Evolutionary conservation across 2,329 filamentous ascomycete species (phyloP), one percentile per base, ranked within the genome.

Genomic region (Aplosporella prunicola): DNA sequence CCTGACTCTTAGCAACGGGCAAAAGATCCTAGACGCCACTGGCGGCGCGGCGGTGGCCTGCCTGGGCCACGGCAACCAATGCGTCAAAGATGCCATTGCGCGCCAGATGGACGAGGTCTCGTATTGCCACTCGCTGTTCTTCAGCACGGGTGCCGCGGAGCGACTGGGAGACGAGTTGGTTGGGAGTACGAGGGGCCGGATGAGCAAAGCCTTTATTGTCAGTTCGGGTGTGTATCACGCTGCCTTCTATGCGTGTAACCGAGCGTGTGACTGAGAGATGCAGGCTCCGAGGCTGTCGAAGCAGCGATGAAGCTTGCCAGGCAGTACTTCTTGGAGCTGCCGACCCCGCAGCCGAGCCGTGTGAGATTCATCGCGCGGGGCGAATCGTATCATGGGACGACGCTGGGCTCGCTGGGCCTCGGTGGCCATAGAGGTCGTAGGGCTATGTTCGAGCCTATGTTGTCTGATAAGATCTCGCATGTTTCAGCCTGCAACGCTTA

Each of bases 31-130:
- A 10, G 84, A 91, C 54, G 79, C 76, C 1, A 82, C 78, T 14
- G 74, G 79, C 18, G 84, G 84, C 14, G 80, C 83, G 3, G 81
- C 79, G 15, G 82, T 87, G 3, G 69, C 76, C 8, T 80, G 78
- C 51, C 62, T 89, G 8, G 84, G 83, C 5, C 78, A 85, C 47
- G 76, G 74, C 20, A 69, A 80, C 35, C 50, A 66, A 27, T 65
- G 77, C 32, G 73, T 88, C 9, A 64, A 65, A 9, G 61, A 70
- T 2, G 80, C 78, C 1, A 68, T 85, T 26, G 56, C 63, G 4
- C 49, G 65, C 9, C 80, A 86, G 47, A 63, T 81, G 45, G 63
- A 70, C 32, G 58, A 72, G 29, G 61, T 80, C 1, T 62, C 67
- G 1, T 83, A 81, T 35, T 71, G 73, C 20, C 67, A 75, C 29